Evolutionary conservation across 805 yeast species (phyloP).

Genomic region (Kodamaea sagamina): DNA sequence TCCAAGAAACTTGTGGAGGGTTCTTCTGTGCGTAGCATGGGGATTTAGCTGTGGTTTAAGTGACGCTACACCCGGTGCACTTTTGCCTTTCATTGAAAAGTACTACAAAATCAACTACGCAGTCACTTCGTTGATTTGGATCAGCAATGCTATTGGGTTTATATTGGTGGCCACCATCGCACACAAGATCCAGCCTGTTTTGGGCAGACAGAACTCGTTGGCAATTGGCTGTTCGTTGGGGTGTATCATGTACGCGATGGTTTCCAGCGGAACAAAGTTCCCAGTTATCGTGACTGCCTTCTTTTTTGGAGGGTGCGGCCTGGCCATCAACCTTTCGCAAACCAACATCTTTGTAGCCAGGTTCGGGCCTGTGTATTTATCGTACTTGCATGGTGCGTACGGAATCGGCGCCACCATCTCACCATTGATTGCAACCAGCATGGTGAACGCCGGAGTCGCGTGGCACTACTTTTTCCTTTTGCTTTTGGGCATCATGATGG

Average conservation of each 20-base stretch:
- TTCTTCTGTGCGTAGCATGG: constrained; percentile 44
- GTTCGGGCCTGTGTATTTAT: constrained; percentile 57
- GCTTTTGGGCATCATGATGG: constrained; percentile 40
- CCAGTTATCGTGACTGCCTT: constrained; percentile 51
- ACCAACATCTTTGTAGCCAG: constrained; percentile 53
- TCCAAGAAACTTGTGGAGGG: constrained; percentile 44
- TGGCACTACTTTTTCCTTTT: constrained; percentile 61
- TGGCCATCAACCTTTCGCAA: constrained; percentile 51
- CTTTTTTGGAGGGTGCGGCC: constrained; percentile 60
- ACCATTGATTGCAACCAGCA: constrained; percentile 62
- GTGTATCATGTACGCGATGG: constrained; percentile 45
- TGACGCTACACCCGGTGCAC: constrained; percentile 63
- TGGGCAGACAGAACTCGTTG: constrained; percentile 45
- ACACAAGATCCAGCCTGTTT: constrained; percentile 40
- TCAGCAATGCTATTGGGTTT: constrained; percentile 58
- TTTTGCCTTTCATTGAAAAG: constrained; percentile 55
- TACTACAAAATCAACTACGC: constrained; percentile 52
- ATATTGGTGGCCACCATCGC: constrained; percentile 52
- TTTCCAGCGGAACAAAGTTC: constrained; percentile 51
- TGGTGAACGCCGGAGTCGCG: constrained; percentile 48
- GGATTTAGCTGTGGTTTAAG: constrained; percentile 44
- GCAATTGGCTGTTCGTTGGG: constrained; percentile 39
- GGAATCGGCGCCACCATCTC: constrained; percentile 74
- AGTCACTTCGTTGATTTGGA: constrained; percentile 59
- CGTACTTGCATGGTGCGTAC: constrained; percentile 65